Evolutionary conservation across 73 alveolate genomes (phyloP).

Genomic region (Tetrahymena borealis): DNA sequence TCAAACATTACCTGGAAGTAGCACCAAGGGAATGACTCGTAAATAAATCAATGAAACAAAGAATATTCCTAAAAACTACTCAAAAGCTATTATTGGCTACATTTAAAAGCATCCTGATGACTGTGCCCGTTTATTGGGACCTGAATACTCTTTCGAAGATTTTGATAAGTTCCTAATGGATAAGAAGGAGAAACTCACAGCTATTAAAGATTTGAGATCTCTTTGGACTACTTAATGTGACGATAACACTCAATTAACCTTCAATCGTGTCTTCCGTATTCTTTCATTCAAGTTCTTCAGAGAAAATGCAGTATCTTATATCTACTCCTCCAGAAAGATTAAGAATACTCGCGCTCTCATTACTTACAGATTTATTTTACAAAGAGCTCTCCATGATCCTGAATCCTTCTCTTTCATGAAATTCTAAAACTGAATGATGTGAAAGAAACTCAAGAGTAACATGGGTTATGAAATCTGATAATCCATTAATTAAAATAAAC

Average conservation of each 20-base stretch:
- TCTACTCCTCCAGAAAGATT: neutral
- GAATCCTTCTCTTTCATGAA: neutral
- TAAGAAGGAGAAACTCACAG: neutral
- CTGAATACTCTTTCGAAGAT: neutral
- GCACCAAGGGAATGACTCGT: neutral
- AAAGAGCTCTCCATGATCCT: neutral
- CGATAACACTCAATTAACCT: neutral
- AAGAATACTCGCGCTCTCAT: neutral
- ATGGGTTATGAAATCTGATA: neutral
- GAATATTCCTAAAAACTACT: constrained; percentile 35
- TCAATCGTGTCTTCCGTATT: neutral
- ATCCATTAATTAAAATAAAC: too few relatives aligned
- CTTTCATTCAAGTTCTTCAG: neutral
- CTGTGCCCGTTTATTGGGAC: neutral
- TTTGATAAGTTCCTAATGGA: neutral
- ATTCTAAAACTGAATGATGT: neutral
- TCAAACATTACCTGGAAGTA: neutral
- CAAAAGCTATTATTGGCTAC: constrained; percentile 38
- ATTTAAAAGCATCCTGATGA: constrained; percentile 17
- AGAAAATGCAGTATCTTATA: neutral
- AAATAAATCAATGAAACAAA: constrained; percentile 30
- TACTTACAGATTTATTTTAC: neutral
- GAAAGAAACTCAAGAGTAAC: neutral
- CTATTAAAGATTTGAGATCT: neutral
- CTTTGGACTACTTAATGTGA: neutral